Evolutionary conservation across 1,284 basidiomycete genomes (phyloP), one percentile per base, ranked within the genome.

Genomic region (Golubevia pallescens): DNA sequence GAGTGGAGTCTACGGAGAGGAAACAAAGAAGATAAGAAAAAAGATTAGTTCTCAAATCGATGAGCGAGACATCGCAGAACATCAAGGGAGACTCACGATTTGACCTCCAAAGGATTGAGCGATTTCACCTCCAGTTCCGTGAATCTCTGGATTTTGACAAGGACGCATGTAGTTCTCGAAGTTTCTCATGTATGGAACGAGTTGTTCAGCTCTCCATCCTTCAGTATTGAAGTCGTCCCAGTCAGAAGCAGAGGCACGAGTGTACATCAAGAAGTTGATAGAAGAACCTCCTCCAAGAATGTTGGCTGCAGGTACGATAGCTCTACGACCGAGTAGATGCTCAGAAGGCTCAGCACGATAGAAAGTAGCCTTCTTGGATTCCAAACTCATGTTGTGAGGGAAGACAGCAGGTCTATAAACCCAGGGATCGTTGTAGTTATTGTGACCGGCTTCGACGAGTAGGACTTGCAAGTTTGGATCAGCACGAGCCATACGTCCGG

Each of bases 201-300:
- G 24, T 32, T 56, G 20, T 13, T 56, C 24, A 6, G 54, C 24
- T 21, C 54, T 56, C 54, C 54, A 56, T 10, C 54, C 54, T 13
- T 56, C 24, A 56, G 54, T 56, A 10, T 56, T 21, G 10, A 21
- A 56, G 54, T 56, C 54, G 54, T 56, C 54, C 20, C 24, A 56
- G 13, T 56, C 54, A 21, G 54, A 56, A 21, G 54, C 54, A 6
- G 54, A 56, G 6, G 54, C 54, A 6, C 54, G 6, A 13, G 54
- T 56, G 54, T 56, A 56, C 54, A 56, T 56, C 54, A 56, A 21
- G 54, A 56, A 56, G 24, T 56, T 56, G 54, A 56, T 56, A 28
- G 20, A 21, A 28, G 54, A 56, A 7, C 54, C 54, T 7, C 54
- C 54, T 21, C 54, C 54, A 5, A 56, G 54, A 13, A 56, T 56